Evolutionary conservation across 495 filamentous ascomycete genomes (phyloP), one percentile per base, ranked within the genome.

Genomic region (Penicillium waksmanii): DNA sequence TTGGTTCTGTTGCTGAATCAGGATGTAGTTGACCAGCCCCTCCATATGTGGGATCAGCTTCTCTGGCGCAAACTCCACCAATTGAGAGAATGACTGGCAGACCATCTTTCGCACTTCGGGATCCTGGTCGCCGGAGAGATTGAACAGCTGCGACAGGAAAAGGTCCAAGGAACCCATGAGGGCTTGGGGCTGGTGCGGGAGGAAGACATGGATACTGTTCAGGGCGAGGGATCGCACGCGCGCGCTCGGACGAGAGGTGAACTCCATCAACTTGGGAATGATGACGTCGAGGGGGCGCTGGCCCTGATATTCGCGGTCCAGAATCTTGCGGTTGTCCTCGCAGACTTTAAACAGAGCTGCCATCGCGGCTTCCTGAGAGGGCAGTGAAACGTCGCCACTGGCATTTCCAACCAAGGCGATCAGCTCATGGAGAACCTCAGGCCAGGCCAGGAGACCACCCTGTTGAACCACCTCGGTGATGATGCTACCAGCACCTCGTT

Each of bases 321-420:
- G 77, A 57, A 90, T 80, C 65, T 89, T 89, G 70, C 87, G 89
- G 74, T 94, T 97, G 74, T 99, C 95, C 73, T 98, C 93, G 75
- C 96, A 99, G 63, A 98, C 91, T 79, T 97, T 98, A 62, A 87
- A 79, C 69, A 99, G 80, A 12, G 95, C 92, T 23, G 88, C 85
- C 90, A 97, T 96, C 50, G 92, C 92, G 59, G 93, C 94, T 70
- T 99, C 96, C 66, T 96, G 94, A 10, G 88, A 85, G 60, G 88
- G 82, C 35, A 80, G 72, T 3, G 90, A 76, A 13, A 85, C 77
- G 60, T 88, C 84, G 3, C 91, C 89, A 13, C 76, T 75, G 54
- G 87, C 80, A 68, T 96, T 96, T 48, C 83, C 81, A 58, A 96
- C 85, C 68, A 94, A 78, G 36, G 84, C 73, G 50, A 97, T 69